phyloP scores from a whole-genome alignment of 139 green algal genomes.

The Prasinococcaceae sp. region DNA sequence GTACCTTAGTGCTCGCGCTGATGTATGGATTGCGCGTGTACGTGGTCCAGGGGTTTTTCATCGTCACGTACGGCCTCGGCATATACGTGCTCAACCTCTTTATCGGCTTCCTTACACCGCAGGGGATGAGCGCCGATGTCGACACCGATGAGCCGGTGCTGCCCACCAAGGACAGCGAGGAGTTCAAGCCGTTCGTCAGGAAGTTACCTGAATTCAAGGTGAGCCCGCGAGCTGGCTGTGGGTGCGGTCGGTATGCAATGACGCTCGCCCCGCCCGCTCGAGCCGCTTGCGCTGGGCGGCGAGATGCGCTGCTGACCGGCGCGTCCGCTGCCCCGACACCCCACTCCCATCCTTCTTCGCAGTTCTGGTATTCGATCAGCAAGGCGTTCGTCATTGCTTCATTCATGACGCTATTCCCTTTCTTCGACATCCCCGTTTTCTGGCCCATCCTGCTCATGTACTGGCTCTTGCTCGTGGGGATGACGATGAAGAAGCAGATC shows the following conservation, averaged over 20 bases:
- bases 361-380: conserved; percentile 33
- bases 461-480: conserved; percentile 83
- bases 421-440: conserved; percentile 97
- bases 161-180: conserved; percentile 72
- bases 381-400: conserved; percentile 73
- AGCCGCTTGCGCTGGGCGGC: too few relatives aligned
- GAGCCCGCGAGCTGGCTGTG: too few relatives aligned
- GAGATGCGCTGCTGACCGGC: too few relatives aligned
- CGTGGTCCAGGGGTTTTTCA: conserved; percentile 78
- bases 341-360: neutral
- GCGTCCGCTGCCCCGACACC: too few relatives aligned
- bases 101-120: conserved; percentile 88
- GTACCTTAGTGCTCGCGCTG: conserved; percentile 29
- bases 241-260: too few relatives aligned
- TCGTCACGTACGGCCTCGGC: conserved; percentile 89
- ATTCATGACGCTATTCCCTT: conserved; percentile 76
- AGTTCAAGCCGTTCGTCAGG: conserved; percentile 95
- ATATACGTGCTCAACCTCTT: conserved; percentile 98
- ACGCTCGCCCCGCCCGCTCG: too few relatives aligned
- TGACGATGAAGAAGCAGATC: conserved; percentile 98
- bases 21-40: conserved; percentile 70
- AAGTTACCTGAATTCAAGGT: conserved; percentile 98
- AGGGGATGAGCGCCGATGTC: conserved; percentile 75
- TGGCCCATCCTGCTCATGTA: conserved; percentile 98
- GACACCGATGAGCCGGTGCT: conserved; percentile 76